phyloP scores from a whole-genome alignment of 805 yeast species.

The Candida ulmi region DNA sequence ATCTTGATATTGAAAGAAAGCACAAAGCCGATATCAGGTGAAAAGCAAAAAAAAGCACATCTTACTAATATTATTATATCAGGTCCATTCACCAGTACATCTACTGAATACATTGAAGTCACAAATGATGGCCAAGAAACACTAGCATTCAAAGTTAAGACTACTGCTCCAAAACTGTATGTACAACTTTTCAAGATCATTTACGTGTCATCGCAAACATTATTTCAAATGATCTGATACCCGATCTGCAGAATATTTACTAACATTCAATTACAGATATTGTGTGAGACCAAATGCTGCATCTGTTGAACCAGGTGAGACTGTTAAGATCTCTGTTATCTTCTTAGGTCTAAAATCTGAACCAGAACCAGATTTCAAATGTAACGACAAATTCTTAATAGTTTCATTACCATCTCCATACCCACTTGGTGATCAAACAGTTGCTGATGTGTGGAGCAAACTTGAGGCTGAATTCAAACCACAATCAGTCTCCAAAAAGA shows the following conservation, averaged over 20 bases:
- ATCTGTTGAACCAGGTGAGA: conserved; percentile 65
- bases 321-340: conserved; percentile 71
- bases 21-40: not conserved
- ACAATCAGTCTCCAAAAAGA: conserved; percentile 56
- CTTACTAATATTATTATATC: not conserved
- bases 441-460: conserved; percentile 71
- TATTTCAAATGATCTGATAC: no score
- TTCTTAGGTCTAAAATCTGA: conserved; percentile 79
- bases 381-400: conserved; percentile 89
- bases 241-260: no score
- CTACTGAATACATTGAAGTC: conserved; percentile 50
- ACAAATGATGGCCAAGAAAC: conserved; percentile 54
- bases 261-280: conserved; percentile 30
- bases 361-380: conserved; percentile 66
- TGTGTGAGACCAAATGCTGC: conserved; percentile 97
- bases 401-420: conserved; percentile 76
- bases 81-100: conserved; percentile 75
- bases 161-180: conserved; percentile 90
- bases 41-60: no score
- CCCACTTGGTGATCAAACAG: conserved; percentile 47
- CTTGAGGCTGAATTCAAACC: conserved; percentile 56
- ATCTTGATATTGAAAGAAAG: not conserved
- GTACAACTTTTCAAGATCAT: conserved; percentile 8
- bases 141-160: conserved; percentile 91
- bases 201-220: no score